Base-by-base conservation (phyloP, 2,329 filamentous ascomycete species). In the Pyrenophora graminea region DNA sequence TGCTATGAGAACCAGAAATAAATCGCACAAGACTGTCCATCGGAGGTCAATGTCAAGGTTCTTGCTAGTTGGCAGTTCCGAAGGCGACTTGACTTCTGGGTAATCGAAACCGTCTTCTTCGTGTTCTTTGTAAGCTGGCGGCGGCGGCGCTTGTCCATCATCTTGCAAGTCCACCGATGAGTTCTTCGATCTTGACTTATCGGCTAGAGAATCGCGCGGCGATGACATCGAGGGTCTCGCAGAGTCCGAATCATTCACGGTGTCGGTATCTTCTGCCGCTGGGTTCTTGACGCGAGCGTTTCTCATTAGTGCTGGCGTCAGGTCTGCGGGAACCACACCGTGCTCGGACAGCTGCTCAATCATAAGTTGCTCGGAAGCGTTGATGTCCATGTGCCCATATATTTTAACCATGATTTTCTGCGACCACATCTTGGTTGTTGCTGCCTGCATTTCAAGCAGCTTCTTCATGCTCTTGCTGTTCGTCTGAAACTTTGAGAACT, bases 391-490 rank as follows among this genome's bases (percentile, higher is more conserved):
- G 74, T 99, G 94, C 10, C 85, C 79, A 72, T 97, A 99, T 10
- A 99, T 73, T 19, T 93, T 85, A 53, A 97, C 85, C 92, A 99
- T 99, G 82, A 96, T 96, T 77, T 95, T 95, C 72, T 99, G 94
- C 49, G 89, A 86, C 93, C 93, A 99, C 89, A 97, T 97, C 73
- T 88, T 88, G 77, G 90, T 87, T 31, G 86, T 84, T 72, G 97
- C 94, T 9, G 85, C 77, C 0, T 89, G 84, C 54, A 87, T 77
- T 25, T 83, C 80, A 9, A 91, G 71, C 37, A 85, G 78, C 71
- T 93, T 97, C 74, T 88, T 94, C 1, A 84, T 82, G 36, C 80
- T 82, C 64, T 82, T 90, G 2, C 82, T 85, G 23, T 76, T 85
- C 19, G 77, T 74, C 53, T 85, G 82, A 33, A 92, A 71, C 9